phyloP scores from a whole-genome alignment of 1,284 basidiomycete genomes.

The Marasmius oreades region DNA sequence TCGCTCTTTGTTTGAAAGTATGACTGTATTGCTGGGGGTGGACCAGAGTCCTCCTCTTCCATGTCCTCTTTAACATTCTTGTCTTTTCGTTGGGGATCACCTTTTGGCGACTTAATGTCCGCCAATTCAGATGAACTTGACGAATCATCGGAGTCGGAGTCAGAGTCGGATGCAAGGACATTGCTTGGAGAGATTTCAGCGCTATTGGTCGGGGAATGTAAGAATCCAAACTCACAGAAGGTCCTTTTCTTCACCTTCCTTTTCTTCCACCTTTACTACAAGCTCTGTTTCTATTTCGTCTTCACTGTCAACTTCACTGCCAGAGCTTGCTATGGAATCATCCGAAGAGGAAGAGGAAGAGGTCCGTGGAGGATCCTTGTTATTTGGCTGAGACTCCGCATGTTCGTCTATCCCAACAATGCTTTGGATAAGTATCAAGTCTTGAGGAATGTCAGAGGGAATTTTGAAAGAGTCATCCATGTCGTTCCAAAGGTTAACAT shows the following conservation, averaged over 20 bases:
- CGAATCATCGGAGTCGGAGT: conserved; percentile 27
- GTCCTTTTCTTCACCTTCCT: conserved; percentile 20
- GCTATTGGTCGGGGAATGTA: neutral
- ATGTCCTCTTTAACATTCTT: conserved; percentile 25
- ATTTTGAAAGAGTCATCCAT: conserved; percentile 49
- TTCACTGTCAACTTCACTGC: conserved; percentile 53
- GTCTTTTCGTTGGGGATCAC: conserved; percentile 17
- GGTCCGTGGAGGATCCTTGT: neutral
- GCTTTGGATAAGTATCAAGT: conserved; percentile 68
- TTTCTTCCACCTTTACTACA: conserved; percentile 25
- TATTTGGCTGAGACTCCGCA: conserved; percentile 18
- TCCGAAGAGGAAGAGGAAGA: conserved; percentile 4
- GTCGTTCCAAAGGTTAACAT: conserved; percentile 18
- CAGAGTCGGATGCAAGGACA: conserved; percentile 29
- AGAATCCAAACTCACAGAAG: conserved; percentile 18
- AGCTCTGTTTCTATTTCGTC: conserved; percentile 67
- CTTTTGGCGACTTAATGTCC: conserved; percentile 10
- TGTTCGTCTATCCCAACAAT: conserved; percentile 40
- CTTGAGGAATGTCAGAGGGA: conserved; percentile 62
- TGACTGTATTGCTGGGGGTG: conserved; percentile 32
- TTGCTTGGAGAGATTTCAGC: neutral
- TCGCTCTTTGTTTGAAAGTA: conserved; percentile 67
- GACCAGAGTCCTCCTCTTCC: conserved; percentile 51
- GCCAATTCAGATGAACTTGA: conserved; percentile 17
- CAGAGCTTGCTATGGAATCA: conserved; percentile 50